These are phyloP conservation scores for Gracilariopsis chorda DNA, from an alignment of 23 red algal genomes.

Conservation along the genomic window DNA sequence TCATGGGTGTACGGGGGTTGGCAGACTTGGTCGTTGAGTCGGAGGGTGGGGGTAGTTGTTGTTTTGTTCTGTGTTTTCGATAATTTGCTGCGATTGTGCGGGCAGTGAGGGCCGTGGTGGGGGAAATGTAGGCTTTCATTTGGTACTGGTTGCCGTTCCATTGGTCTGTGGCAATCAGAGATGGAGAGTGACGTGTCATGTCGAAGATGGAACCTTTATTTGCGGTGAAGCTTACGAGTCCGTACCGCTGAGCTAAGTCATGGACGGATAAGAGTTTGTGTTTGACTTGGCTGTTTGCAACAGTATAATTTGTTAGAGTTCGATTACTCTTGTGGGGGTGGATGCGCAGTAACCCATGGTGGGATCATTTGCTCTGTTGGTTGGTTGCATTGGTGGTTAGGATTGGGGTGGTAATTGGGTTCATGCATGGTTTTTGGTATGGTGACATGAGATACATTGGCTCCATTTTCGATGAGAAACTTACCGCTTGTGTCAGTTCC, in stretches of 20 bases:
- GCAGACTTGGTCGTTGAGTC: too few species aligned
- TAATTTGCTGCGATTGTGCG: background rate
- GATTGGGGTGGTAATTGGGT: background rate
- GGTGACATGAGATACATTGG: too few species aligned
- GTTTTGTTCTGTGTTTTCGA: background rate
- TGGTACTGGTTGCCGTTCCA: background rate
- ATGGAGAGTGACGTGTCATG: background rate
- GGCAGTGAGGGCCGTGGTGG: background rate
- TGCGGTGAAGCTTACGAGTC: background rate
- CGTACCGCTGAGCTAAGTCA: background rate
- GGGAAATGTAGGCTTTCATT: background rate
- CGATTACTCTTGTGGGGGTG: too few species aligned
- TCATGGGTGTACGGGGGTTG: background rate
- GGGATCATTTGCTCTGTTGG: background rate
- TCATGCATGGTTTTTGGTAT: background rate
- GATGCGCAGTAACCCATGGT: background rate
- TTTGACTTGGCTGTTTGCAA: background rate
- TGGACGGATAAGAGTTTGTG: background rate
- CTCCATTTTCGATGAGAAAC: too few species aligned
- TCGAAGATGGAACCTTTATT: background rate
- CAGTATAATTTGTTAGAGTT: too few species aligned
- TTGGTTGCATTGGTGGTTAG: background rate
- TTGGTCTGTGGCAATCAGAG: background rate
- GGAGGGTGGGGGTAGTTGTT: background rate
- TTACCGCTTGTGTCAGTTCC: too few species aligned